A percentile compares a stretch with the other conserved stretches of the same genome.
These are phyloP conservation scores for Aspergillus sp. DNA, from an alignment of 2,329 filamentous ascomycete species.

Conservation along the genomic window DNA sequence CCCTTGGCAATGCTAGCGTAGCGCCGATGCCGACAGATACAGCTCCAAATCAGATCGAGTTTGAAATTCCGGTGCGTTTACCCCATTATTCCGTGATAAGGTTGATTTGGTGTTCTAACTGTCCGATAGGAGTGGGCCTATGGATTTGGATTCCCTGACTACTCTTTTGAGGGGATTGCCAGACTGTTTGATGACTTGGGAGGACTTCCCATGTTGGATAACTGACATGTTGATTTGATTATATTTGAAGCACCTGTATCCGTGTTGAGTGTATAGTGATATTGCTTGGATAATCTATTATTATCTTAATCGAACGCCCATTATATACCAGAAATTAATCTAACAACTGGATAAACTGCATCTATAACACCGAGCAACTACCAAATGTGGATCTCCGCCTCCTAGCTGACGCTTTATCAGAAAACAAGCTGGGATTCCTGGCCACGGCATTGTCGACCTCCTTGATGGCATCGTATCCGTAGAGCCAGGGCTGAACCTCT, in stretches of 20 bases:
- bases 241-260: neutral
- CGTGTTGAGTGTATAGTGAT: neutral
- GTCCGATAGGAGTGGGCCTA: constrained; percentile 26
- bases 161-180: constrained; percentile 31
- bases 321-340: neutral
- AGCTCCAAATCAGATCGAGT: constrained; percentile 7
- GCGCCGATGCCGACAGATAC: no score
- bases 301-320: no score
- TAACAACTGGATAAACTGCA: neutral
- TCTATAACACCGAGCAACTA: neutral
- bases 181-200: constrained; percentile 30
- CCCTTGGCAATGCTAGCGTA: no score
- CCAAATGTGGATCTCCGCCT: no score
- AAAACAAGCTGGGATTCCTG: constrained; percentile 17
- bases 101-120: neutral
- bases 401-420: neutral
- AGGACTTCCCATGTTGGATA: constrained; percentile 24
- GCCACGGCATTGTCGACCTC: constrained; percentile 46
- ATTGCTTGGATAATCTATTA: neutral
- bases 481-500: constrained; percentile 59
- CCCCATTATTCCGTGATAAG: neutral
- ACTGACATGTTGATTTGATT: constrained; percentile 5
- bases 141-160: constrained; percentile 32
- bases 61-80: constrained; percentile 24
- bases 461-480: constrained; percentile 57